Evolutionary conservation across 257 asterid genomes (phyloP), one percentile per base, ranked within the genome.

Genomic region (Rehmannia glutinosa): DNA sequence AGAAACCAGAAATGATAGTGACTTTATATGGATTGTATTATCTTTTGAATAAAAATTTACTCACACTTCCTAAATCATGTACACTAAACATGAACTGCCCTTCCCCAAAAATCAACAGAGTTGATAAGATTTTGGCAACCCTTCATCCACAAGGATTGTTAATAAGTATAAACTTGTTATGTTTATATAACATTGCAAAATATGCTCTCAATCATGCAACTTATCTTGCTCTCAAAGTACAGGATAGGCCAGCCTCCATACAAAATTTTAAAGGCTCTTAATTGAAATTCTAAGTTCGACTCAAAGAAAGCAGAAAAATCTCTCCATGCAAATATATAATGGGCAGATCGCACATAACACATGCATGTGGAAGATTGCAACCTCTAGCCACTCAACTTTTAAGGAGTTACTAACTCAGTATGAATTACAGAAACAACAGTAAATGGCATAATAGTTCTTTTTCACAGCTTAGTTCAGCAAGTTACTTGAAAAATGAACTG

Each of bases 391-490:
- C 60, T 38, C n/a, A 24, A 53, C 17, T 11, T 28, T 38, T 35
- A 25, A 16, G 4, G 15, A 16, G 53, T 56, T 62, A 23, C 38
- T 19, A 33, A 42, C 20, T 1, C 27, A 33, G 15, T 54, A 7
- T 13, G 49, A 56, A 43, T 55, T 8, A 55, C 59, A 63, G 53
- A 47, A 62, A 16, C 8, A 36, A 55, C 36, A 27, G 54, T 15
- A 41, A 17, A 65, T 27, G 13, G 20, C 2, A 50, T n/a, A 9
- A 42, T 33, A 24, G 8, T 63, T 19, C 59, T 33, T 24, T 32
- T 54, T 35, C 2, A 28, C 46, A 38, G 73, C 63, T 10, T 68
- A 57, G 47, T 20, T 51, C 35, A 57, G 59, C 62, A 20, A 57
- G 19, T 62, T n/a, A 60, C 11, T 69, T 43, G 28, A 13, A 46